Evolutionary conservation across 768 basidiomycete genomes (phyloP), one percentile per base, ranked within the genome.

Genomic region (Pulveroboletus sp.): DNA sequence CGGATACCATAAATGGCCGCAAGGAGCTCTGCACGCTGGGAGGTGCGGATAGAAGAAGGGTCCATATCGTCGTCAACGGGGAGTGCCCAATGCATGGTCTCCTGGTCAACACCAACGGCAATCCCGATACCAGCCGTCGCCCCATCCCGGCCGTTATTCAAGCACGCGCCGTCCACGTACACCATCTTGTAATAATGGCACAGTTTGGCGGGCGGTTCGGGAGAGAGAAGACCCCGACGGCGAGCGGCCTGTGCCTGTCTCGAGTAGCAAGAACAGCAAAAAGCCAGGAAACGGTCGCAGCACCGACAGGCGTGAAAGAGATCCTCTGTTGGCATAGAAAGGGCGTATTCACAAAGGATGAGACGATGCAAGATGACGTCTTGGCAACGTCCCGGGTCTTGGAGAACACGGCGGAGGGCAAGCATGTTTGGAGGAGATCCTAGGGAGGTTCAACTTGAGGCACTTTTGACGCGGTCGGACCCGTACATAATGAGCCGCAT

Each of bases 111-210:
- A 2, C 69, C 70, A 16, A 67, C 45, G 8, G 59, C 60, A 13
- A 67, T 57, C 4, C 68, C 70, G 12, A 71, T 57, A 0, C 71
- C 69, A 12, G 67, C 56, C 4, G 39, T 59, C 2, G 69, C 71
- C 1, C 22, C 50, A 1, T 34, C 32, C 8, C 23, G 41, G 1
- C 70, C 67, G 37, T 73, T 72, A 5, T 46, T 41, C 19, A 53
- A 13, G 43, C 71, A 73, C 6, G 70, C 56, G 6, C 72, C 72
- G 31, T 71, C 71, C 9, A 64, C 63, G 54, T 64, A 70, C n/a
- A 61, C 64, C 24, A 72, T n/a, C n/a, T 45, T 45, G 42, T 58
- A 58, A 24, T 61, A 44, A 39, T 67, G 66, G 41, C 68, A 68
- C 5, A 10, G 45, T 5, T 9, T 51, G n/a, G 19, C 36, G 7